Base-by-base conservation (phyloP, 2,329 filamentous ascomycete genomes). In the Daldinia sp. region DNA sequence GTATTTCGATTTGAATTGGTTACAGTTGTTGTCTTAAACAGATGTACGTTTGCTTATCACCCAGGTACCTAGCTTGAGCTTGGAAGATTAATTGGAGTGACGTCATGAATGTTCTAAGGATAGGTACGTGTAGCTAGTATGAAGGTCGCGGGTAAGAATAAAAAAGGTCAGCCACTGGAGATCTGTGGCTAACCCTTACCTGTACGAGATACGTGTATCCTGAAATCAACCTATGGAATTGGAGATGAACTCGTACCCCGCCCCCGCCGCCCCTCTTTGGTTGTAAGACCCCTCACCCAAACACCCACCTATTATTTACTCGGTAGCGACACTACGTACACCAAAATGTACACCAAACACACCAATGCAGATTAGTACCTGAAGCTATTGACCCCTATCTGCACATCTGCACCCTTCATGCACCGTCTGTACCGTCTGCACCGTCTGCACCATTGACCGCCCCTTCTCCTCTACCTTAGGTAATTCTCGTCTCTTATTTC, bases 371-470 rank as follows among this genome's bases (percentile, higher is more conserved):
- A 51, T 33, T 51, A 50, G 46, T 51, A 51, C 56, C 50, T 60
- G 56, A 65, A 65, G 63, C 56, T 64, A 60, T 23, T 23, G 20
- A 23, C 44, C 58, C 51, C 51, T 54, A 54, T 37, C 51, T 37
- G 4, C 7, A 37, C 13, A 51, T 35, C 28, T 37, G 13, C 20
- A 26, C 12, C 42, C 20, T 26, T 33, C 30, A 6, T 48, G 44
- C 50, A 23, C 60, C 33, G 44, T 63, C 30, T 37, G 9, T 7
- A 37, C 30, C 15, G 28, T 35, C 28, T 53, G 18, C 20, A 23
- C 10, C 42, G 28, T 15, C 13, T 48, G 44, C 30, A 37, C 60
- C 33, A 50, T 63, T 69, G 67, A 69, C 67, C 67, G 67, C 67
- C 58, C 63, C 60, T 59, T 60, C 39, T 42, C 51, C 48, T 57